Base-by-base conservation (phyloP, 345 rosid species). In the Rhodamnia rubescens region DNA sequence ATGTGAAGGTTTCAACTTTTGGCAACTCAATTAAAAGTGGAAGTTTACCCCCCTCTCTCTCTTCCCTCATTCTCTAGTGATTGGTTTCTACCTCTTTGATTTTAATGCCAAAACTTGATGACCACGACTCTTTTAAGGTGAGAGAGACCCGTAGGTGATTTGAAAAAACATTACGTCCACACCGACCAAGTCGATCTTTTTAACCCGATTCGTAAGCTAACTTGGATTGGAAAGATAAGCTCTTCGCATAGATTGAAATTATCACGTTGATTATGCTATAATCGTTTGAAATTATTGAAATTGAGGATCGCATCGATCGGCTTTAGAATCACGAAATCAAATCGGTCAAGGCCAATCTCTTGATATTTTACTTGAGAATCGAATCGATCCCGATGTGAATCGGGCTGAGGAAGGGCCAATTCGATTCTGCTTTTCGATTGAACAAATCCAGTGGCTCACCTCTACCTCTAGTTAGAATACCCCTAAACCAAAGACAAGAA, bases 161-260 rank as follows among this genome's bases (percentile, higher is more conserved):
- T 47, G 12, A 3, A 11, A 8, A 27, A 52, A 58, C 51, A 21
- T n/a, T 16, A 8, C 32, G 3, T 49, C 32, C 18, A 9, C 26
- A 32, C 0, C 1, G 22, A 14, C 22, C 11, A 16, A 29, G 8
- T 3, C 3, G 1, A 4, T 29, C 1, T 29, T 15, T 16, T 9
- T 29, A 61, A 16, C 75, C 20, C 2, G 24, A 7, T 64, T 64
- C 11, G 1, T 8, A 32, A 1, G 16, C 32, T 64, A 16, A 32
- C 16, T 64, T 64, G 24, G 78, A 24, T 7, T 69, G 15, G 29
- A 22, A 21, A 40, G 44, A 5, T 8, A 42, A 32, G 24, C 24
- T 16, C 40, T 32, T 32, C 24, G 2, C 9, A 11, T 32, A 16
- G 6, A 21, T 18, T 18, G 47, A 32, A 16, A 4, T 1, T 64